Evolutionary conservation across 257 asterid species (phyloP).

Genomic region (Coffea canephora): DNA sequence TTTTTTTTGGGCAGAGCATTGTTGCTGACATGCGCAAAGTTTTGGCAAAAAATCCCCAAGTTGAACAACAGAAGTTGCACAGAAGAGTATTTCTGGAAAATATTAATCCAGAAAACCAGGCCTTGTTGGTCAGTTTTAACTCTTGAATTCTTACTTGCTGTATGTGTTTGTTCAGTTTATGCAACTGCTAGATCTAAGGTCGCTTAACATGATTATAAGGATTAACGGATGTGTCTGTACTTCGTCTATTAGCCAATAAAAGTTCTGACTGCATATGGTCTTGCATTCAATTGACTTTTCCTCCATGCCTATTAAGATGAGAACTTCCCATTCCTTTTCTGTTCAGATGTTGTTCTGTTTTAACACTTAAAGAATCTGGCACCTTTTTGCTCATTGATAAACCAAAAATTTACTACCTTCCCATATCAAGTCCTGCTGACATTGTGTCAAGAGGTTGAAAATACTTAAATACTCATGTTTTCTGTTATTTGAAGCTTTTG

Average conservation of each 20-base stretch:
- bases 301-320: neutral
- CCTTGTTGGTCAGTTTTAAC: conserved; percentile 17
- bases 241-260: neutral
- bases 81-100: conserved; percentile 35
- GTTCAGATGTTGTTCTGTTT: neutral
- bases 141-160: neutral
- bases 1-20: conserved; percentile 16
- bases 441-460: neutral
- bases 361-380: neutral
- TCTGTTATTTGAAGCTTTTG: neutral
- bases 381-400: neutral
- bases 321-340: neutral
- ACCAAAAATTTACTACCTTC: neutral
- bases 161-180: neutral
- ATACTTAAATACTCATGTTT: neutral
- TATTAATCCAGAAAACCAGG: conserved; percentile 31
- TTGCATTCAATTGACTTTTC: neutral
- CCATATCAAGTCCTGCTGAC: neutral
- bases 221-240: neutral
- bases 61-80: conserved; percentile 39
- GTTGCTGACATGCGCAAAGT: conserved; percentile 45
- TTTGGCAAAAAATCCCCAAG: conserved; percentile 34
- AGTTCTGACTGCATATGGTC: neutral
- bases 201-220: neutral
- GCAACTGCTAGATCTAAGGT: no score